A percentile compares a stretch with the other conserved stretches of the same genome.
Evolutionary conservation across 805 yeast genomes (phyloP).

Genomic region (Metschnikowia gelsemii): DNA sequence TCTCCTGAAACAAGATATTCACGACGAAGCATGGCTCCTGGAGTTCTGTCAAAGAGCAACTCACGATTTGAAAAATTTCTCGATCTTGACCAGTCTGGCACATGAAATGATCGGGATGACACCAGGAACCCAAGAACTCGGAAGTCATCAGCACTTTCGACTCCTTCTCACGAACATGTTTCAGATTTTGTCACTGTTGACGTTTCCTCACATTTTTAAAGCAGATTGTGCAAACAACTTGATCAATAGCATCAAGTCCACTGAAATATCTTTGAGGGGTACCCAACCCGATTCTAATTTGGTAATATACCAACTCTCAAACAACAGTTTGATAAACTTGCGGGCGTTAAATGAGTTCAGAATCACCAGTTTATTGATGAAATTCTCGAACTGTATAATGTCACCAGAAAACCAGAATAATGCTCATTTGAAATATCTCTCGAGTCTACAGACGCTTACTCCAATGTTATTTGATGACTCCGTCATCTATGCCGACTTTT

Average conservation of each 20-base stretch:
- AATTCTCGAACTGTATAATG: conserved; percentile 38
- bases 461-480: conserved; percentile 33
- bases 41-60: conserved; percentile 23
- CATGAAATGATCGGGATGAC: conserved; percentile 29
- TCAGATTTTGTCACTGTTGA: conserved; percentile 33
- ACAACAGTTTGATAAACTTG: conserved; percentile 59
- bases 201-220: conserved; percentile 39
- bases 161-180: conserved; percentile 34
- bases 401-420: conserved; percentile 26
- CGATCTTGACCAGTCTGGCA: conserved; percentile 28
- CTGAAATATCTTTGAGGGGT: conserved; percentile 67
- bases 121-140: conserved; percentile 11
- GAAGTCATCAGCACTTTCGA: conserved; percentile 28
- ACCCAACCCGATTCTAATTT: conserved; percentile 37
- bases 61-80: conserved; percentile 25
- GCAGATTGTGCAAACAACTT: conserved; percentile 41
- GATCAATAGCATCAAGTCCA: conserved; percentile 57
- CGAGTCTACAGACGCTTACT: conserved; percentile 35
- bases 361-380: conserved; percentile 34
- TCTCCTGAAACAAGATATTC: conserved; percentile 16
- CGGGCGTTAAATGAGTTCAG: conserved; percentile 47
- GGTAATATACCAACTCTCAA: conserved; percentile 56
- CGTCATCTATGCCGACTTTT: conserved; percentile 48
- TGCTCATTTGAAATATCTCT: conserved; percentile 33
- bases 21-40: conserved; percentile 27